phyloP scores from a whole-genome alignment of 441 rosid genomes.

The Eutrema salsugineum region DNA sequence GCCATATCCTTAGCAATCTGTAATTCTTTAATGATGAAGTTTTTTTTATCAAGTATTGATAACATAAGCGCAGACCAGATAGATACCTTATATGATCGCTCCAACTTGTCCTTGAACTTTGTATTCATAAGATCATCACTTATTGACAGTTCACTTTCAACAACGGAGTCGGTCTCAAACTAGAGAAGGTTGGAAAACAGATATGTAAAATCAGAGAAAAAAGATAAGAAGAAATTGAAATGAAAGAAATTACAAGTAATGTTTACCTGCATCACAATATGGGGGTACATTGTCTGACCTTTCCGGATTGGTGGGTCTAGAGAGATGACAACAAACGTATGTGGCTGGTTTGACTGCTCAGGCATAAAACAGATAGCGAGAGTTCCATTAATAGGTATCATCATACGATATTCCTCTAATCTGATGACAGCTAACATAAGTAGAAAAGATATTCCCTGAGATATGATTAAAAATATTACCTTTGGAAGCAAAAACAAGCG shows the following conservation, averaged over 20 bases:
- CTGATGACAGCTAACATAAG: not conserved
- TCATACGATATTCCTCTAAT: not conserved
- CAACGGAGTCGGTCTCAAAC: slow-evolving; percentile 83
- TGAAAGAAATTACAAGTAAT: not conserved
- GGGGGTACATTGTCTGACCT: slow-evolving; percentile 95
- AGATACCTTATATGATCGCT: slow-evolving; percentile 72
- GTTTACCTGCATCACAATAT: slow-evolving; percentile 90
- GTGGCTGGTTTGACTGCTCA: slow-evolving; percentile 88
- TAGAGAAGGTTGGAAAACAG: slow-evolving; percentile 27
- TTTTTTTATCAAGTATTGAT: not conserved
- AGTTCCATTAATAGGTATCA: not conserved
- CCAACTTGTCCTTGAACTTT: slow-evolving; percentile 91
- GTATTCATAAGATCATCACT: slow-evolving; percentile 74
- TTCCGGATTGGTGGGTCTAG: slow-evolving; percentile 97
- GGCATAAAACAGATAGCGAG: slow-evolving; percentile 6
- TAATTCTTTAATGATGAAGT: not conserved
- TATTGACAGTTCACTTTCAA: slow-evolving; percentile 55
- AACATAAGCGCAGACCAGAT: not conserved
- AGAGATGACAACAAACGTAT: slow-evolving; percentile 84
- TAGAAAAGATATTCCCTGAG: not conserved
- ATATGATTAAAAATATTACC: slow-evolving; percentile 37
- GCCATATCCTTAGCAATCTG: not conserved
- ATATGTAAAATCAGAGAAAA: not conserved
- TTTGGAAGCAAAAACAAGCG: slow-evolving; percentile 95
- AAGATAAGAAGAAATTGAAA: not conserved